Base-by-base conservation (phyloP, 1,284 basidiomycete species). In the Meripilus lineatus region DNA sequence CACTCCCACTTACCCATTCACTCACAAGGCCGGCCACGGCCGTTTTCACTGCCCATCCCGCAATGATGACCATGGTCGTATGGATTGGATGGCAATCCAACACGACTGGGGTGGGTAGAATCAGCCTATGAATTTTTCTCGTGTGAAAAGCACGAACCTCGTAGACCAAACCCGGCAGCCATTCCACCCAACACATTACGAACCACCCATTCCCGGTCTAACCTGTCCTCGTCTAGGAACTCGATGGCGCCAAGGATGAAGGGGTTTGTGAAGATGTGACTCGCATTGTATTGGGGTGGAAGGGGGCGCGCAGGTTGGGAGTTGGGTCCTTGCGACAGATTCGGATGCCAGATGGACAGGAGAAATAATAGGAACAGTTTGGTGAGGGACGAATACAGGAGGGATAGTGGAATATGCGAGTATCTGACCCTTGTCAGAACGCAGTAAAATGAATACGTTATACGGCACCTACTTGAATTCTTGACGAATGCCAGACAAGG, bases 341-440 rank as follows among this genome's bases (percentile, higher is more conserved):
- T 71, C 5, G 83, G 79, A 22, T 75, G 75, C 92, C 92, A 95
- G 49, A 95, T 82, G 0, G 88, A 81, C 14, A 95, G 75, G 14
- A 90, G 69, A 50, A 90, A 80, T 18, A 93, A 78, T 3, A 95
- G 75, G 58, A 93, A 85, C 7, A 92, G 74, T 52, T 94, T 94
- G 2, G 88, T 85, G 26, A 94, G 68, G 1, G 92, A 91, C 1
- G 91, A 91, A 59, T 93, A 93, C 49, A 94, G 73, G 3, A 94
- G 69, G 3, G 85, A 84, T 14, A 94, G 72, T 1, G 89, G 82
- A 28, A 93, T 77, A 28, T 91, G 74, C 1, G 80, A 80, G 40
- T 82, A 76, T 53, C 85, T 88, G 54, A 10, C 5, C 13, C n/a
- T 20, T 13, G 25, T 25, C 3, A 26, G 10, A 26, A 13, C 15